phyloP scores from a whole-genome alignment of 1,139 yeast species.

The Pichia sp. region DNA sequence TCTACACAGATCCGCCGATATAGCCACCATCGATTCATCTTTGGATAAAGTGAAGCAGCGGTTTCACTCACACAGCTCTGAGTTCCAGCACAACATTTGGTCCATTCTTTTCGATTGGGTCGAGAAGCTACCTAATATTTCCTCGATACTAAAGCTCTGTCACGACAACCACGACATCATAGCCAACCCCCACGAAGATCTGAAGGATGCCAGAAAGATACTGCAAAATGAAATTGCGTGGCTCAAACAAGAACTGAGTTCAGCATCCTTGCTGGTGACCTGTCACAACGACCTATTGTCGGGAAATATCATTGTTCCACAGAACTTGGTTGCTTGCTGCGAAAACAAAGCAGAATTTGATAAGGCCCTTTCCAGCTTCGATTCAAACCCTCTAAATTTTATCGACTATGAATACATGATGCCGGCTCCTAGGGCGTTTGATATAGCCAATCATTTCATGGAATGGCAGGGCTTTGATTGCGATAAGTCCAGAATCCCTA shows the following conservation, averaged over 20 bases:
- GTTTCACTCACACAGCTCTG: slow-evolving; percentile 20
- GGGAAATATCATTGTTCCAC: slow-evolving; percentile 63
- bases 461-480: slow-evolving; percentile 88
- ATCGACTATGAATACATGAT: slow-evolving; percentile 79
- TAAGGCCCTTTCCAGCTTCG: neutral
- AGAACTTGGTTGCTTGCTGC: slow-evolving; percentile 1
- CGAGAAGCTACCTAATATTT: slow-evolving; percentile 44
- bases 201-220: slow-evolving; percentile 23
- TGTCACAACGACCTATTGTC: slow-evolving; percentile 67
- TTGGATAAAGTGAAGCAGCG: slow-evolving; percentile 35
- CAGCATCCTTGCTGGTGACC: slow-evolving; percentile 47
- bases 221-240: slow-evolving; percentile 45
- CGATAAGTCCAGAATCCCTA: slow-evolving; percentile 51
- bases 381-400: slow-evolving; percentile 31
- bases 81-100: slow-evolving; percentile 39
- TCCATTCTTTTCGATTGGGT: slow-evolving; percentile 57
- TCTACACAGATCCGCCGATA: slow-evolving; percentile 51
- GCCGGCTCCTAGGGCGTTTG: slow-evolving; percentile 76
- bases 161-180: slow-evolving; percentile 26
- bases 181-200: slow-evolving; percentile 7
- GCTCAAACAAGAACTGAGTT: slow-evolving; percentile 36
- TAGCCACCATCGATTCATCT: slow-evolving; percentile 41
- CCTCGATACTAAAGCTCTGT: slow-evolving; percentile 36
- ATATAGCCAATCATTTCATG: slow-evolving; percentile 77
- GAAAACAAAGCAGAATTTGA: neutral